phyloP scores from a whole-genome alignment of 177 flowering plant species.

The Vitis hybrid region DNA sequence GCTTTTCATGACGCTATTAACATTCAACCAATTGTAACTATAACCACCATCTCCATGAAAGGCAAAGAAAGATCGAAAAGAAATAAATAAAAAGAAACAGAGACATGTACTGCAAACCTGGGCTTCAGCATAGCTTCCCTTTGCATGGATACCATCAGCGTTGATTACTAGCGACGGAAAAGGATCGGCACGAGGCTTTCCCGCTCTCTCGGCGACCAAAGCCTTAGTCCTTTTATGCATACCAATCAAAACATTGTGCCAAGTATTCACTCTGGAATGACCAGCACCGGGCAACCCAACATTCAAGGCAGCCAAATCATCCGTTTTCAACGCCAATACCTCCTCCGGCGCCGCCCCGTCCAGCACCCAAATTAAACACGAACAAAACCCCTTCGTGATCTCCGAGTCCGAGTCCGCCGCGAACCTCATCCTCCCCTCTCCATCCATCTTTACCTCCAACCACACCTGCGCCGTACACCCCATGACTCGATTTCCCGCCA shows the following conservation, averaged over 20 bases:
- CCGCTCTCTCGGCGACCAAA: conserved; percentile 60
- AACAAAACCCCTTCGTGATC: conserved; percentile 72
- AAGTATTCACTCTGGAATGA: conserved; percentile 70
- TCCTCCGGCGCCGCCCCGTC: conserved; percentile 77
- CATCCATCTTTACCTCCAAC: conserved; percentile 60
- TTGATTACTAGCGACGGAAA: conserved; percentile 79
- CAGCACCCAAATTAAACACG: conserved; percentile 62
- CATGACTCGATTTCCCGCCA: conserved; percentile 63
- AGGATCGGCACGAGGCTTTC: conserved; percentile 55
- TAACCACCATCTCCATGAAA: background rate
- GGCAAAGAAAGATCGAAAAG: background rate
- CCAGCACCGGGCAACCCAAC: conserved; percentile 51
- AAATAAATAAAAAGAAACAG: background rate
- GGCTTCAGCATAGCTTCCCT: conserved; percentile 95
- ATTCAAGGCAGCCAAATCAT: conserved; percentile 64
- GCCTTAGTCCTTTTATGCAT: conserved; percentile 86
- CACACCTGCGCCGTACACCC: conserved; percentile 96
- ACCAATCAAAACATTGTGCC: conserved; percentile 85
- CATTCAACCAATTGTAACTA: too few relatives aligned
- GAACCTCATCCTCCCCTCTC: conserved; percentile 56
- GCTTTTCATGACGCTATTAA: too few relatives aligned
- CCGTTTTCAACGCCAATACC: conserved; percentile 66
- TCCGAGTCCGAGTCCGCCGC: conserved; percentile 86
- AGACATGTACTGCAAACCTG: conserved; percentile 52
- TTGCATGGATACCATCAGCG: conserved; percentile 56